phyloP scores from a whole-genome alignment of 495 filamentous ascomycete genomes.

The Neurospora africana region DNA sequence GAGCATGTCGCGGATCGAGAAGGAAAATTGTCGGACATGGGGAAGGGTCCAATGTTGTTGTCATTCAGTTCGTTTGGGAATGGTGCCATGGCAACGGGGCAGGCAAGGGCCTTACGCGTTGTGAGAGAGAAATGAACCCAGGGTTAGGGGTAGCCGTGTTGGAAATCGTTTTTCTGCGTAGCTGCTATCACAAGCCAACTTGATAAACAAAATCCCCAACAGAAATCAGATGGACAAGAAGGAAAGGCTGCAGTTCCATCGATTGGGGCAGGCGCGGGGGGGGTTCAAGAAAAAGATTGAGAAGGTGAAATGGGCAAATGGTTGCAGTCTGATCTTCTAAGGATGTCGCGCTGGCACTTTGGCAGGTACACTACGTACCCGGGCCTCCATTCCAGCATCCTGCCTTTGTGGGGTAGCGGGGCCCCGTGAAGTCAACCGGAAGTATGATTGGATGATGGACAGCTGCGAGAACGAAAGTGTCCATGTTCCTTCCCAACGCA shows the following conservation, averaged over 20 bases:
- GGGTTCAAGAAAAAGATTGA: background rate
- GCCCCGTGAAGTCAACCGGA: background rate
- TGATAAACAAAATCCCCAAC: background rate
- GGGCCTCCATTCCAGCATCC: background rate
- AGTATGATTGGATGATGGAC: background rate
- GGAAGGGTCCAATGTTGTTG: background rate
- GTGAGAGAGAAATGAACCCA: background rate
- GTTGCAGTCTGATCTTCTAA: background rate
- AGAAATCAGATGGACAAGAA: background rate
- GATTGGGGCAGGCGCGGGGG: background rate
- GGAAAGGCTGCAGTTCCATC: background rate
- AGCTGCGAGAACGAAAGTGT: background rate
- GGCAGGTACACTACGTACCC: background rate
- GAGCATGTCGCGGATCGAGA: background rate
- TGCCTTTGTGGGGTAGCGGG: background rate
- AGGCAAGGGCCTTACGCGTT: background rate
- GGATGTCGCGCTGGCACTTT: background rate
- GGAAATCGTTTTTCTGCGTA: background rate
- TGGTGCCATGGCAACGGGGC: background rate
- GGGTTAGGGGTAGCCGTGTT: background rate
- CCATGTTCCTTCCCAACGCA: background rate
- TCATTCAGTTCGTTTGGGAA: background rate
- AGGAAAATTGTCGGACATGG: background rate
- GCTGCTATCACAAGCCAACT: background rate
- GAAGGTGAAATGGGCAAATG: background rate